Conservation (phyloP, 257 asterid species). For the Solanum paucissectum region DNA sequence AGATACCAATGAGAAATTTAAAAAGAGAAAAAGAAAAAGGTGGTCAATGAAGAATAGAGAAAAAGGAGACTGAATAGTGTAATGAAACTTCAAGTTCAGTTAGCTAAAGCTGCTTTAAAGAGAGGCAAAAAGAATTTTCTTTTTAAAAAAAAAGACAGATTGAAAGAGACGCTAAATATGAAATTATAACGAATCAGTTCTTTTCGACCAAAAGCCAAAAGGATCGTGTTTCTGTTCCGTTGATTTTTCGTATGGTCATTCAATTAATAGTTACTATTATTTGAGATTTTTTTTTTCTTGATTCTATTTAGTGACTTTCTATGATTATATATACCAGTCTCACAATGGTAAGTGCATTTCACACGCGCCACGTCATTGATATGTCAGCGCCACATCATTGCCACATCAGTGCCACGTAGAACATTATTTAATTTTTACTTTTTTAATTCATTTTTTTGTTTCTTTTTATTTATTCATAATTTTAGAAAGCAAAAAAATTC, state of each 20-base stretch:
- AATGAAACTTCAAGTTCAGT: background rate
- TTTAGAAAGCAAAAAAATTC: no score
- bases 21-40: no score
- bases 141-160: background rate
- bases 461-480: no score
- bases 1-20: rapidly evolving
- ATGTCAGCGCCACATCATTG: no score
- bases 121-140: background rate
- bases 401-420: no score
- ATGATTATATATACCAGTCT: no score
- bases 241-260: background rate
- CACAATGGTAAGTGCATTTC: no score
- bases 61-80: background rate
- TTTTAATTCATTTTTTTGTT: no score
- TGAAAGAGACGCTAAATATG: background rate
- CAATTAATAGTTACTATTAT: background rate
- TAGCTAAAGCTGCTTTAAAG: background rate
- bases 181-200: background rate
- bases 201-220: background rate
- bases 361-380: no score
- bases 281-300: rapidly evolving
- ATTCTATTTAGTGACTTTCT: no score
- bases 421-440: no score
- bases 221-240: rapidly evolving
- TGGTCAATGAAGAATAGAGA: background rate